These are phyloP conservation scores for Flaveria robusta DNA, from an alignment of 129 eudicot species.

Conservation along the genomic window DNA sequence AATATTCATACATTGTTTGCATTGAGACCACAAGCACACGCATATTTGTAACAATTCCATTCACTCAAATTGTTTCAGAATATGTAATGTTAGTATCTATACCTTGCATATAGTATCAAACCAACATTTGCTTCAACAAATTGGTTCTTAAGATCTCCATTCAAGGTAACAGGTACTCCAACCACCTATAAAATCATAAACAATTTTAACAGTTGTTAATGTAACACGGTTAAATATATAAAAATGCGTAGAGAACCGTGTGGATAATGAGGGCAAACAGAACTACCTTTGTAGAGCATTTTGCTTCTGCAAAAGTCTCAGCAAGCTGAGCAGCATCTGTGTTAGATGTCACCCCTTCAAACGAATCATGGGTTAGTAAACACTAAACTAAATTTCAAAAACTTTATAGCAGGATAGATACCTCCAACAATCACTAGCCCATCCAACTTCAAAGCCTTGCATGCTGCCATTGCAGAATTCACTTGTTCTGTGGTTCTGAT, in stretches of 20 bases:
- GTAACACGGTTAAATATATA: conserved; percentile 1
- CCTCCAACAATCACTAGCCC: conserved; percentile 95
- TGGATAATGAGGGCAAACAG: not conserved
- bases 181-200: conserved; percentile 60
- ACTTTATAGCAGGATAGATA: conserved; percentile 23
- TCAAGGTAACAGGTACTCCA: conserved; percentile 95
- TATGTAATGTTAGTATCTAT: conserved; percentile 6
- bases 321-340: conserved; percentile 99
- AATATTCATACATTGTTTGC: conserved; percentile 4
- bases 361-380: conserved; percentile 19
- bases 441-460: conserved; percentile 80
- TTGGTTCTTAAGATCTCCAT: conserved; percentile 96
- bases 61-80: not conserved
- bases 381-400: not conserved
- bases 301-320: conserved; percentile 91
- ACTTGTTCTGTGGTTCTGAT: conserved; percentile 96
- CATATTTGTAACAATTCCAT: not conserved
- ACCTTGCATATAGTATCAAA: conserved; percentile 97
- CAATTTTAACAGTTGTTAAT: conserved; percentile 1
- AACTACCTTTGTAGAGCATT: conserved; percentile 81
- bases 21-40: not conserved
- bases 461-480: conserved; percentile 81
- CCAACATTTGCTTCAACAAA: conserved; percentile 96
- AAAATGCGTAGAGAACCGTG: not conserved
- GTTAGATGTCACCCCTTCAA: conserved; percentile 92